Base-by-base conservation (phyloP, 2,329 filamentous ascomycete genomes). In the Botryotinia convoluta region DNA sequence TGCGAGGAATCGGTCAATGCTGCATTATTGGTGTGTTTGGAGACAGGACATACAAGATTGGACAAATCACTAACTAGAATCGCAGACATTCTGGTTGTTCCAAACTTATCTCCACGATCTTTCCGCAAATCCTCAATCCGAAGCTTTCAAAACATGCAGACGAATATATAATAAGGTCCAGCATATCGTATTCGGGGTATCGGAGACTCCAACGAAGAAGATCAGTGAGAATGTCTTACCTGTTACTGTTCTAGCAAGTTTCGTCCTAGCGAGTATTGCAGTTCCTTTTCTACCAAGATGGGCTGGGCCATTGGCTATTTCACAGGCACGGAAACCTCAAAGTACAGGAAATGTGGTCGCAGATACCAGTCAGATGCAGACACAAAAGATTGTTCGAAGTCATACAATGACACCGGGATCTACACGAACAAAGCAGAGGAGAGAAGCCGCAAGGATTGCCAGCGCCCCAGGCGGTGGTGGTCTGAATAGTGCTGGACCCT, bases 121-220 rank as follows among this genome's bases (percentile, higher is more conserved):
- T 75, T 88, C 92, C 72, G 87, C 79, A 60, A 92, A 92, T 74
- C 93, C 93, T 3, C 91, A 92, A 81, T 91, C 92, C 75, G 89
- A 91, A 78, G 87, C 92, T 68, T 96, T 96, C 84, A 91, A 93
- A 83, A 95, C 92, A 68, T 95, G 93, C 80, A 89, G 92, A 74
- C 87, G 93, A 79, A 90, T 96, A 77, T 95, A 95, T 84, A 96
- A 96, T 83, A 94, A 93, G 83, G 92, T 96, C 57, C 93, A 96
- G 83, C 90, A 93, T 82, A 93, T 96, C 78, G 93, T 96, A 39
- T 96, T 96, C 81, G 93, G 93, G 32, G 86, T 92, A 37, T 87
- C 90, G 48, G 93, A 95, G 79, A 86, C 88, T 39, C 86, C 86
- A 74, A 87, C 90, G 73, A 86, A 94, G 78, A 92, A 91, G 83